These are phyloP conservation scores for Aspergillus sparsus DNA, from an alignment of 495 filamentous ascomycete genomes.

Conservation along the genomic window DNA sequence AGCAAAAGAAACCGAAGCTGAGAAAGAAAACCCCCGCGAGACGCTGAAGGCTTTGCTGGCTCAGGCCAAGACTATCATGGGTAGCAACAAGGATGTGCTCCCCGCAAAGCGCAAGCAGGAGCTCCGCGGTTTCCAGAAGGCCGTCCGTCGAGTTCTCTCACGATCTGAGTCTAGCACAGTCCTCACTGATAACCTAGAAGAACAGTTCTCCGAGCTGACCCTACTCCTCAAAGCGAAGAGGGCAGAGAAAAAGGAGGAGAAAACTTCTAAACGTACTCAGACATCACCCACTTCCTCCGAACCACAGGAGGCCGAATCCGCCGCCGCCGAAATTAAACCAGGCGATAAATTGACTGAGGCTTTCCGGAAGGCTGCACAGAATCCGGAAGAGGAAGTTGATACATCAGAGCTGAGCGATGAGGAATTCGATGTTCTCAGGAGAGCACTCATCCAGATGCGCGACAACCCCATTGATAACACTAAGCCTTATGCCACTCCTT, in stretches of 20 bases:
- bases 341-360: conserved; percentile 44
- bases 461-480: conserved; percentile 73
- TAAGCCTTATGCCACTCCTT: conserved; percentile 90
- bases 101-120: conserved; percentile 64
- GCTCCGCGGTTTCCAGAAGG: conserved; percentile 57
- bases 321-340: conserved; percentile 24
- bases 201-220: conserved; percentile 52
- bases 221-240: conserved; percentile 44
- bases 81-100: conserved; percentile 47
- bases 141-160: conserved; percentile 55
- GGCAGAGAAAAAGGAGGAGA: conserved; percentile 32
- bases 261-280: conserved; percentile 16
- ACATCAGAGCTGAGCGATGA: conserved; percentile 41
- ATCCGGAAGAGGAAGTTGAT: conserved; percentile 41
- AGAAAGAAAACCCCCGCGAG: conserved; percentile 39
- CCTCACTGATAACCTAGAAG: conserved; percentile 51
- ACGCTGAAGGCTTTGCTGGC: conserved; percentile 53
- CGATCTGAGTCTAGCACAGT: conserved; percentile 45
- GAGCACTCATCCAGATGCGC: conserved; percentile 55
- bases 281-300: conserved; percentile 3
- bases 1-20: conserved; percentile 25
- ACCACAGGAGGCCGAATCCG: conserved; percentile 14
- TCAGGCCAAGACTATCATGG: conserved; percentile 57
- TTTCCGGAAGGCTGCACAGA: conserved; percentile 43
- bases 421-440: conserved; percentile 45